phyloP scores from a whole-genome alignment of 768 basidiomycete genomes.

The Tephrocybe sp. region DNA sequence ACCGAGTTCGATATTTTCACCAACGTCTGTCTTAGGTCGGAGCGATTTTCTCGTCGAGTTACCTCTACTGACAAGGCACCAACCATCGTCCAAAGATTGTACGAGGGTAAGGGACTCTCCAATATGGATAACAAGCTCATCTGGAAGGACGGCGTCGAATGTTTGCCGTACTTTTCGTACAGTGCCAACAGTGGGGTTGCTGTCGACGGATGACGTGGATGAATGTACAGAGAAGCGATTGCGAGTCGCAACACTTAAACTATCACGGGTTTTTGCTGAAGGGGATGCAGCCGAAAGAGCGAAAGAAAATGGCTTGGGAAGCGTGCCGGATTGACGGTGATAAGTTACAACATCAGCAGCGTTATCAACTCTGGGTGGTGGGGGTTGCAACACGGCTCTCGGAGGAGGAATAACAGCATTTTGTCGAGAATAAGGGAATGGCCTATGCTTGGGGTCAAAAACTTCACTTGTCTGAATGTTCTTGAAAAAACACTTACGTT shows the following conservation, averaged over 20 bases:
- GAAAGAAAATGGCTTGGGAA: constrained; percentile 43
- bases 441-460: constrained; percentile 3
- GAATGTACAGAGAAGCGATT: constrained; percentile 25
- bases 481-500: constrained; percentile 17
- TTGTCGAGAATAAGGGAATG: constrained; percentile 36
- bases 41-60: constrained; percentile 35
- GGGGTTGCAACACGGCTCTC: constrained; percentile 41
- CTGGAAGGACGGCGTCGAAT: constrained; percentile 69
- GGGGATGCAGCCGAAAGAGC: constrained; percentile 28
- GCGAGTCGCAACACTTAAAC: neutral
- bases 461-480: neutral
- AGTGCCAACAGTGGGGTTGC: constrained; percentile 26
- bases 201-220: neutral
- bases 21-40: constrained; percentile 25
- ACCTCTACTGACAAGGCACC: constrained; percentile 71
- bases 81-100: constrained; percentile 74
- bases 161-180: constrained; percentile 59
- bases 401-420: constrained; percentile 52
- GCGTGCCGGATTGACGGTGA: constrained; percentile 39
- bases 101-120: constrained; percentile 65
- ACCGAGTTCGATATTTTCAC: constrained; percentile 58
- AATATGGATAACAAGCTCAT: constrained; percentile 58
- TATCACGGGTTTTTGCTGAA: constrained; percentile 15
- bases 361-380: constrained; percentile 20
- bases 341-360: constrained; percentile 43